Percentiles rank a stretch among this genome's conserved stretches.
Conservation (phyloP, 495 filamentous ascomycete genomes). For the Apodospora peruviana region DNA sequence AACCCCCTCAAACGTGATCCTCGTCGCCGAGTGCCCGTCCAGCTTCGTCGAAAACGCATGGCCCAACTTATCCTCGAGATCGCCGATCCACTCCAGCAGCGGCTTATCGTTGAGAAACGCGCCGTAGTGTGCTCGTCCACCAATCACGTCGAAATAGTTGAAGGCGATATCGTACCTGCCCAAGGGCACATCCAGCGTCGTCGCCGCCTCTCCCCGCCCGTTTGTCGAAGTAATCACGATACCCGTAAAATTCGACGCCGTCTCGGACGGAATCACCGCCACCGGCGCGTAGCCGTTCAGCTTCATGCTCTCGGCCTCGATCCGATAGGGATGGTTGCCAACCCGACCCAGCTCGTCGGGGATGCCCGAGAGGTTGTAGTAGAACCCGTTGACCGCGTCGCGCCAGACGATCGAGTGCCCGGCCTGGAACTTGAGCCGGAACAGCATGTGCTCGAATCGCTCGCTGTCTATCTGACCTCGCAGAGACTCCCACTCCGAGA, state of each 20-base stretch:
- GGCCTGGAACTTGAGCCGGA: conserved; percentile 57
- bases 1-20: conserved; percentile 52
- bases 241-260: conserved; percentile 36
- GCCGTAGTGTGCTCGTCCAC: conserved; percentile 48
- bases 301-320: conserved; percentile 61
- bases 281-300: conserved; percentile 49
- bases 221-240: conserved; percentile 31
- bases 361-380: conserved; percentile 54
- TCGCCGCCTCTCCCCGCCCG: conserved; percentile 44
- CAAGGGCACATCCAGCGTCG: conserved; percentile 37
- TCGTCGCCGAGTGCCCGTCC: conserved; percentile 59
- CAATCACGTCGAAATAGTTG: conserved; percentile 59
- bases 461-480: conserved; percentile 53
- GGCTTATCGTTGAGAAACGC: conserved; percentile 46
- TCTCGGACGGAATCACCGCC: conserved; percentile 48
- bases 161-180: conserved; percentile 60
- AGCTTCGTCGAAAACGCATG: conserved; percentile 51
- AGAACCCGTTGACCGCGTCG: conserved; percentile 58
- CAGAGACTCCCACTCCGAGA: conserved; percentile 47
- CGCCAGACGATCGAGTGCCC: conserved; percentile 68
- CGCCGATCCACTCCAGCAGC: conserved; percentile 53
- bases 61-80: conserved; percentile 51
- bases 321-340: conserved; percentile 52
- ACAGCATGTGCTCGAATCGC: conserved; percentile 53
- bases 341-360: conserved; percentile 50